Percentiles rank a stretch among this genome's conserved stretches.
Evolutionary conservation across 768 basidiomycete species (phyloP).

Genomic region (Mrakia gelida): DNA sequence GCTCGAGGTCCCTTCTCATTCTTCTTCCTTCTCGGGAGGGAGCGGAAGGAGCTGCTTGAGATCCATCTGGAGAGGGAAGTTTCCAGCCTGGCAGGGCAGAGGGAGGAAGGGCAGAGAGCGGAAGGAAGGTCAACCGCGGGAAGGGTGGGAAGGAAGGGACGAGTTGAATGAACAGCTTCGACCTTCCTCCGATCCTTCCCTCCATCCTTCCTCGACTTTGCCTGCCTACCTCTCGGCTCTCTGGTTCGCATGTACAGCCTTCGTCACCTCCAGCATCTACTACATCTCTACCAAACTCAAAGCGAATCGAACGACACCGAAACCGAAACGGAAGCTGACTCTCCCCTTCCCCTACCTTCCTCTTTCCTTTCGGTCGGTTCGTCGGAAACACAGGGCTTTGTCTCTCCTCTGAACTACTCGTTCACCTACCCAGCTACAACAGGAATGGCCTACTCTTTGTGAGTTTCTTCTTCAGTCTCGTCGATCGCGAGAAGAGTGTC

Average conservation of each 20-base stretch:
- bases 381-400: slow-evolving; percentile 60
- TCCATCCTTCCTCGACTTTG: too few relatives aligned
- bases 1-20: too few relatives aligned
- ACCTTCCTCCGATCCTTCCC: neutral
- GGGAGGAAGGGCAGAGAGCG: neutral
- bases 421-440: slow-evolving; percentile 82
- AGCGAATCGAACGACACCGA: too few relatives aligned
- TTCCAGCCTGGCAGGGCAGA: too few relatives aligned
- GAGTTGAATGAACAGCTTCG: neutral
- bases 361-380: too few relatives aligned
- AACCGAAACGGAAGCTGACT: neutral
- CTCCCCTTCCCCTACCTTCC: slow-evolving; percentile 11
- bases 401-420: slow-evolving; percentile 70
- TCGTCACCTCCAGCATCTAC: neutral
- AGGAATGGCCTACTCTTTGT: slow-evolving; percentile 88
- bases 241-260: too few relatives aligned
- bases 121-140: neutral
- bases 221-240: too few relatives aligned
- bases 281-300: too few relatives aligned
- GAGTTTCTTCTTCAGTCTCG: slow-evolving; percentile 43
- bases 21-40: too few relatives aligned
- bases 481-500: neutral
- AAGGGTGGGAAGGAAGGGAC: neutral
- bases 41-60: too few relatives aligned
- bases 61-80: too few relatives aligned